A percentile compares a stretch with the other conserved stretches of the same genome.
These are phyloP conservation scores for Dioszegia crocea DNA, from an alignment of 768 basidiomycete species.

Conservation along the genomic window DNA sequence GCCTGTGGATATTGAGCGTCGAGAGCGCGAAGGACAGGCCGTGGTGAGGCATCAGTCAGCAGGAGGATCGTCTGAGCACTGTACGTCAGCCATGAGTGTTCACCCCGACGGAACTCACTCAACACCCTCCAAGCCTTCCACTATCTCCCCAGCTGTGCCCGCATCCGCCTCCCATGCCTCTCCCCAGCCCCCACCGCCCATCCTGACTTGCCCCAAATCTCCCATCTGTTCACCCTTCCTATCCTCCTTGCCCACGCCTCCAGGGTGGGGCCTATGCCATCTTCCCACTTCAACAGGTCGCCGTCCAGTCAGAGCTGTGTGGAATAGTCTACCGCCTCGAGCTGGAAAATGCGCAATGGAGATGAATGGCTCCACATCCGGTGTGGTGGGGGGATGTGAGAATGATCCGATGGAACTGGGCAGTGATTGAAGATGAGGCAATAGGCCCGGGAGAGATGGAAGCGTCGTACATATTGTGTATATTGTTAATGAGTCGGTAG, in stretches of 20 bases:
- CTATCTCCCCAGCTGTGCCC: neutral
- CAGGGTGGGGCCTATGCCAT: slow-evolving; percentile 25
- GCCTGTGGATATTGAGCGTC: slow-evolving; percentile 19
- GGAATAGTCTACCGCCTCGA: slow-evolving; percentile 9
- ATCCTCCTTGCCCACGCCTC: slow-evolving; percentile 19
- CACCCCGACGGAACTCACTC: no score
- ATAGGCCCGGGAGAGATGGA: slow-evolving; percentile 3
- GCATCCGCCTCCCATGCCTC: slow-evolving; percentile 31
- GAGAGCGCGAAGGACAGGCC: slow-evolving; percentile 23
- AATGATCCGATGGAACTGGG: slow-evolving; percentile 28
- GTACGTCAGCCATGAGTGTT: neutral
- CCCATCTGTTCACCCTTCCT: slow-evolving; percentile 22
- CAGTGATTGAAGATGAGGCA: slow-evolving; percentile 15
- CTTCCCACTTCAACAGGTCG: slow-evolving; percentile 34
- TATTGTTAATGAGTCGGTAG: neutral
- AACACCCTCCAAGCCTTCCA: slow-evolving; percentile 27
- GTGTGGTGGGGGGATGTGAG: neutral
- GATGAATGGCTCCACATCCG: slow-evolving; percentile 9
- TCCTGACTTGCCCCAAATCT: slow-evolving; percentile 4
- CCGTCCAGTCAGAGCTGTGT: slow-evolving; percentile 22
- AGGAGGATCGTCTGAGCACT: slow-evolving; percentile 28
- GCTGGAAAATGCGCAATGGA: slow-evolving; percentile 25
- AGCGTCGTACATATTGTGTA: slow-evolving; percentile 34
- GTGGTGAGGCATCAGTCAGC: slow-evolving; percentile 28
- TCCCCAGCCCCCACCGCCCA: slow-evolving; percentile 19